phyloP scores from a whole-genome alignment of 1,139 yeast species.

The Pneumocystis oryctolagi region DNA sequence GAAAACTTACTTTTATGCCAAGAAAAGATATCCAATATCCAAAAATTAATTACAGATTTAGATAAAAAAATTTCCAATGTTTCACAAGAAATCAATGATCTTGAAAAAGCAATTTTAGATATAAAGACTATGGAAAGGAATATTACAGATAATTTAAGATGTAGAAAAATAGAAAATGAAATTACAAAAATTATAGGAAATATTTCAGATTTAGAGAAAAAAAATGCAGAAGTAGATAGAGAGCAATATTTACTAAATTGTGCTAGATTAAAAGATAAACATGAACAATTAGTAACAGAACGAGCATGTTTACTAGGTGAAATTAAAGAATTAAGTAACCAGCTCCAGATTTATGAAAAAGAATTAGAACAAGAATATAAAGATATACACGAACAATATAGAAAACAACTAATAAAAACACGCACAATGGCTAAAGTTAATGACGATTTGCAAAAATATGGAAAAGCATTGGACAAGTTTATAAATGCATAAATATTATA shows the following conservation, averaged over 20 bases:
- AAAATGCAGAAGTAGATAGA: conserved; percentile 50
- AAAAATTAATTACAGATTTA: conserved; percentile 13
- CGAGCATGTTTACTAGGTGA: conserved; percentile 64
- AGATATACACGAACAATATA: conserved; percentile 48
- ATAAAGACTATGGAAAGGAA: conserved; percentile 39
- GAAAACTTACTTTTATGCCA: conserved; percentile 5
- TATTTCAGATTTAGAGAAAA: conserved; percentile 34
- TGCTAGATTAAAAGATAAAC: conserved; percentile 36
- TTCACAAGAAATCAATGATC: conserved; percentile 10
- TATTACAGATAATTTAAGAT: conserved; percentile 40
- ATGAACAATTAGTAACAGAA: conserved; percentile 45
- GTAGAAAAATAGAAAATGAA: conserved; percentile 30
- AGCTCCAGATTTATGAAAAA: conserved; percentile 37
- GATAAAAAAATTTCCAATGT: conserved; percentile 6
- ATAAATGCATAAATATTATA: not conserved
- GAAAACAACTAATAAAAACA: conserved; percentile 57
- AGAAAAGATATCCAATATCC: conserved; percentile 8
- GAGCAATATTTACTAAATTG: conserved; percentile 51
- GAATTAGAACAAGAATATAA: conserved; percentile 61
- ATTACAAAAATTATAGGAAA: conserved; percentile 25
- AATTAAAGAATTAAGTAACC: conserved; percentile 66
- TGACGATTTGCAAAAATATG: conserved; percentile 67
- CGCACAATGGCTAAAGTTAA: conserved; percentile 69
- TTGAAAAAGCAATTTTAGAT: conserved; percentile 32
- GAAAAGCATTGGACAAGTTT: conserved; percentile 59